Percentiles rank a stretch among this genome's conserved stretches.
Conservation (phyloP, 139 green algal species). For the Klebsormidium nitens region DNA sequence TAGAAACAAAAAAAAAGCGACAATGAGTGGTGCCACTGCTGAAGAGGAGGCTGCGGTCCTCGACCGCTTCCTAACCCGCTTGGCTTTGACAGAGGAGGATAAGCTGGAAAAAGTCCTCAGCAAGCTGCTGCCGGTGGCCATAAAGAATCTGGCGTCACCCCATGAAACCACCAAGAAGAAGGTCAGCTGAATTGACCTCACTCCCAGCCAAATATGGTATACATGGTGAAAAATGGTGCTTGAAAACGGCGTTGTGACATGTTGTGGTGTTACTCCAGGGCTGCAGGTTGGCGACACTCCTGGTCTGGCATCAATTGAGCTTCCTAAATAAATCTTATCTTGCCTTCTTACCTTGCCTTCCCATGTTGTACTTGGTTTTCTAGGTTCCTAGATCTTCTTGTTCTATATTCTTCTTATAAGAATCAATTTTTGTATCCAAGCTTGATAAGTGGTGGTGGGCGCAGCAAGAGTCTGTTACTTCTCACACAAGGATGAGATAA, state of each 20-base stretch:
- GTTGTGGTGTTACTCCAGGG: background rate
- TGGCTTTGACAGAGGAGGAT: conserved; percentile 75
- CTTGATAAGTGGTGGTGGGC: background rate
- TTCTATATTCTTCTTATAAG: background rate
- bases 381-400: too few species aligned
- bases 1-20: too few species aligned
- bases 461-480: too few species aligned
- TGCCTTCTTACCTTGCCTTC: too few species aligned
- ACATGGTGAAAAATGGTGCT: too few species aligned
- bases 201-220: too few species aligned
- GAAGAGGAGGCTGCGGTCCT: conserved; percentile 65
- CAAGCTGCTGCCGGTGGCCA: conserved; percentile 65
- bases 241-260: too few species aligned
- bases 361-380: too few species aligned
- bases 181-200: too few species aligned
- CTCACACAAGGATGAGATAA: too few species aligned
- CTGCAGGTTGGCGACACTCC: background rate
- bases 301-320: background rate
- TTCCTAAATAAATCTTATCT: too few species aligned
- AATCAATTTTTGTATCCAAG: conserved; percentile 1
- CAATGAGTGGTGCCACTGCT: too few species aligned
- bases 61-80: conserved; percentile 64
- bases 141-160: conserved; percentile 43
- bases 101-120: conserved; percentile 71
- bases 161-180: conserved; percentile 39